Percentiles rank a stretch among this genome's conserved stretches.
These are phyloP conservation scores for Tympanopsis confertula DNA, from an alignment of 2,329 filamentous ascomycete species.

Conservation along the genomic window DNA sequence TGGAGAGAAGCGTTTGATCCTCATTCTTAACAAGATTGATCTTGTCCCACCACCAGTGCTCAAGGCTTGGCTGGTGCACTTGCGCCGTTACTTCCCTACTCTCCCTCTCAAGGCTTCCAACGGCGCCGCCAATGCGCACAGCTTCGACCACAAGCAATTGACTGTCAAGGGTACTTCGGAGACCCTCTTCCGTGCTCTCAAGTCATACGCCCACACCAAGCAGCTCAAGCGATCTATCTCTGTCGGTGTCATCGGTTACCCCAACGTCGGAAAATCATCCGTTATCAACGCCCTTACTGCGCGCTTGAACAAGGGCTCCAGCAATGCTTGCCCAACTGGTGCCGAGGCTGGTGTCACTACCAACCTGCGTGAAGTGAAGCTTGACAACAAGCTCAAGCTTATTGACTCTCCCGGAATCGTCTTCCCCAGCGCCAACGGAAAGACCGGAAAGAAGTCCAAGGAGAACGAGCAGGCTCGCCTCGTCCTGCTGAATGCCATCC, in stretches of 20 bases:
- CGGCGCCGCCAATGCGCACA: slow-evolving; percentile 73
- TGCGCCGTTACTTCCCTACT: slow-evolving; percentile 83
- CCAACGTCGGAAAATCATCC: slow-evolving; percentile 91
- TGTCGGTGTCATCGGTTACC: slow-evolving; percentile 88
- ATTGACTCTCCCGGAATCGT: slow-evolving; percentile 92
- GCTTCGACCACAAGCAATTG: slow-evolving; percentile 83
- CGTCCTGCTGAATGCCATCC: slow-evolving; percentile 79
- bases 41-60: slow-evolving; percentile 73
- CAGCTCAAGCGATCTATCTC: slow-evolving; percentile 82
- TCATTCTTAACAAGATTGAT: slow-evolving; percentile 93
- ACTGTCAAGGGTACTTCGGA: slow-evolving; percentile 77
- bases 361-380: slow-evolving; percentile 76
- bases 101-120: slow-evolving; percentile 77
- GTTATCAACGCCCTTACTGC: slow-evolving; percentile 88
- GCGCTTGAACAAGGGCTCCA: slow-evolving; percentile 56
- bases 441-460: slow-evolving; percentile 24
- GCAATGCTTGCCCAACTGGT: slow-evolving; percentile 69
- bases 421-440: slow-evolving; percentile 58
- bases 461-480: slow-evolving; percentile 72
- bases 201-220: slow-evolving; percentile 72
- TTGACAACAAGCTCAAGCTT: slow-evolving; percentile 86
- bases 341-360: slow-evolving; percentile 90
- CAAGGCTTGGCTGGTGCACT: slow-evolving; percentile 71
- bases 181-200: slow-evolving; percentile 77
- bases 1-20: slow-evolving; percentile 76